phyloP scores from a whole-genome alignment of 495 filamentous ascomycete species.

The Penicillium parvum region DNA sequence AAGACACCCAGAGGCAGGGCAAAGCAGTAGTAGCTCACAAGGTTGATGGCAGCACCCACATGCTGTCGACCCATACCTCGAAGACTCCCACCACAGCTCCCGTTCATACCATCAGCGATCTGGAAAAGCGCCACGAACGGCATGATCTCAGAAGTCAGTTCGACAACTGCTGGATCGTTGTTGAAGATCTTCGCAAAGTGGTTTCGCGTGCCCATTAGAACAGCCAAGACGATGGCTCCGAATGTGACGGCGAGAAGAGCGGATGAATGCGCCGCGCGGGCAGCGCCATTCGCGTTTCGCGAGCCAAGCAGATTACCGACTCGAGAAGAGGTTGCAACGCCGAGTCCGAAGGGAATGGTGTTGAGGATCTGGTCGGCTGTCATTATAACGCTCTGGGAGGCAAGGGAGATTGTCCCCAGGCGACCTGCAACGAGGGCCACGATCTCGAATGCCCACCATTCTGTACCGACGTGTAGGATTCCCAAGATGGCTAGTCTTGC shows the following conservation, averaged over 20 bases:
- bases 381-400: constrained; percentile 91
- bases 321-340: constrained; percentile 74
- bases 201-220: constrained; percentile 70
- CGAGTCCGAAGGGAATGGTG: constrained; percentile 87
- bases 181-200: constrained; percentile 84
- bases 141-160: constrained; percentile 74
- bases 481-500: constrained; percentile 72
- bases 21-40: constrained; percentile 84
- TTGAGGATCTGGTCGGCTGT: constrained; percentile 90
- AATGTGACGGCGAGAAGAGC: constrained; percentile 68
- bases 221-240: constrained; percentile 63
- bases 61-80: constrained; percentile 87
- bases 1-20: constrained; percentile 81
- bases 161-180: constrained; percentile 68
- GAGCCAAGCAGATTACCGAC: constrained; percentile 82
- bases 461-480: constrained; percentile 84
- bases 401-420: constrained; percentile 77
- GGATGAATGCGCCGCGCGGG: constrained; percentile 70
- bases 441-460: constrained; percentile 97
- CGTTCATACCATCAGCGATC: constrained; percentile 86
- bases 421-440: constrained; percentile 85
- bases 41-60: constrained; percentile 81
- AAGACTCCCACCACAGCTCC: constrained; percentile 76
- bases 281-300: constrained; percentile 61
- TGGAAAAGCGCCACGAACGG: constrained; percentile 92